Percentiles rank a stretch among this genome's conserved stretches.
These are phyloP conservation scores for Pleodorina starrii DNA, from an alignment of 139 green algal genomes.

Conservation along the genomic window DNA sequence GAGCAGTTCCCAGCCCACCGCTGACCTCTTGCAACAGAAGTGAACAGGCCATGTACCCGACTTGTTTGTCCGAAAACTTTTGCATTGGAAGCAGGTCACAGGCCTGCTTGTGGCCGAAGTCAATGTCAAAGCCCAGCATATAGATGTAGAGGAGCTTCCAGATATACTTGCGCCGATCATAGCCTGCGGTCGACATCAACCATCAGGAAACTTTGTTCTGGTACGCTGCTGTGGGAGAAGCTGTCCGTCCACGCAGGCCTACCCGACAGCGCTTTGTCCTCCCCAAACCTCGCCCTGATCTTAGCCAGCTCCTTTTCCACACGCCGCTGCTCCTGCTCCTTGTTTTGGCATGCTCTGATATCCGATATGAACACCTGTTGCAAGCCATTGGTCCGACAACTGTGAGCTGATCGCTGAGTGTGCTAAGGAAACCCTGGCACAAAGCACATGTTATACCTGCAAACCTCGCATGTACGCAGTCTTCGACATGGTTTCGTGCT, in stretches of 20 bases:
- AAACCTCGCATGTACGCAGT: conserved; percentile 80
- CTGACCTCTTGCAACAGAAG: conserved; percentile 93
- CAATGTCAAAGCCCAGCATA: conserved; percentile 99
- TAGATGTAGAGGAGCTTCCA: conserved; percentile 99
- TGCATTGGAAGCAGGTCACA: conserved; percentile 92
- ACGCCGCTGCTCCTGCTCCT: conserved; percentile 91
- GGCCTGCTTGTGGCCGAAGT: conserved; percentile 99
- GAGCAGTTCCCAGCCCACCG: too few species aligned
- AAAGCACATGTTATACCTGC: conserved; percentile 61
- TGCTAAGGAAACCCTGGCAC: not conserved
- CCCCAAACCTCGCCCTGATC: conserved; percentile 95
- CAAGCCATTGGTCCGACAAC: not conserved
- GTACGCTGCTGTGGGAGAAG: not conserved
- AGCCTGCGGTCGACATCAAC: conserved; percentile 67
- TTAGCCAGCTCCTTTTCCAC: conserved; percentile 99
- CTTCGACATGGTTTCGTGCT: conserved; percentile 74
- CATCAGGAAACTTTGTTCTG: not conserved
- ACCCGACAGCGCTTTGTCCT: conserved; percentile 77
- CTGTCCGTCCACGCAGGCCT: not conserved
- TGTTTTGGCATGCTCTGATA: conserved; percentile 90
- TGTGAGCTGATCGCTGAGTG: not conserved
- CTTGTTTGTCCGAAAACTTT: conserved; percentile 99
- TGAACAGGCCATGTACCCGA: conserved; percentile 94
- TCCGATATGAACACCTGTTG: conserved; percentile 92
- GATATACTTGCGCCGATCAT: conserved; percentile 99